Conservation (phyloP, 225 moss, liverwort and hornwort genomes). For the Anthoceros angustus region DNA sequence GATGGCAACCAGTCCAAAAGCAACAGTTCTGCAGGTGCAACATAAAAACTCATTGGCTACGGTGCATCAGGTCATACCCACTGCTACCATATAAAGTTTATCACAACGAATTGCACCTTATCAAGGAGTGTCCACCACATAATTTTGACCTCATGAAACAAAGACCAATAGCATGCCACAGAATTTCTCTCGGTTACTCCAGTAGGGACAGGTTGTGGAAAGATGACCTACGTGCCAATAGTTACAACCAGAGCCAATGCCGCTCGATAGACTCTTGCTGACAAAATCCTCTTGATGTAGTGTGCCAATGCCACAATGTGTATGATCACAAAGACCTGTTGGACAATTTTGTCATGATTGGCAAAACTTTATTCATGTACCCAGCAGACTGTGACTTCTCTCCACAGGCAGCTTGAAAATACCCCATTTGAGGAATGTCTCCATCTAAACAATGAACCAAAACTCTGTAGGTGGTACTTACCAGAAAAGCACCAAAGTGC, state of each 20-base stretch:
- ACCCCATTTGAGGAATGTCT: too few relatives aligned
- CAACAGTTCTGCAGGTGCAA: slow-evolving; percentile 26
- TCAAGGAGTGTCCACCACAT: neutral
- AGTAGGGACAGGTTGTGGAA: neutral
- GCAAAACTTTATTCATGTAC: neutral
- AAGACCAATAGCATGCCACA: neutral
- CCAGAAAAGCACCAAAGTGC: slow-evolving; percentile 98
- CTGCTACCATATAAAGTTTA: too few relatives aligned
- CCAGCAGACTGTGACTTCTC: neutral
- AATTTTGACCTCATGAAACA: neutral
- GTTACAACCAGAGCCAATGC: slow-evolving; percentile 74
- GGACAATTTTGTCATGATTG: slow-evolving; percentile 9
- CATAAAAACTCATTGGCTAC: neutral
- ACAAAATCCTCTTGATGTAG: slow-evolving; percentile 60
- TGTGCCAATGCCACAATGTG: slow-evolving; percentile 77
- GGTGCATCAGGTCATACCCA: too few relatives aligned
- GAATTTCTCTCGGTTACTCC: neutral
- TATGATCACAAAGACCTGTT: slow-evolving; percentile 94
- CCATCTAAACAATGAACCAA: neutral
- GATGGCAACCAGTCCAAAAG: slow-evolving; percentile 52
- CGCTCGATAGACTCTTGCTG: slow-evolving; percentile 57
- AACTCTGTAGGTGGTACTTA: slow-evolving; percentile 13
- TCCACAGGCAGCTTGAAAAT: too few relatives aligned
- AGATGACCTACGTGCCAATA: slow-evolving; percentile 65
- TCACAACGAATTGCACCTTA: too few relatives aligned